Percentiles rank a stretch among this genome's conserved stretches.
Evolutionary conservation across 139 green algal species (phyloP).

Genomic region (Trebouxia sp.): DNA sequence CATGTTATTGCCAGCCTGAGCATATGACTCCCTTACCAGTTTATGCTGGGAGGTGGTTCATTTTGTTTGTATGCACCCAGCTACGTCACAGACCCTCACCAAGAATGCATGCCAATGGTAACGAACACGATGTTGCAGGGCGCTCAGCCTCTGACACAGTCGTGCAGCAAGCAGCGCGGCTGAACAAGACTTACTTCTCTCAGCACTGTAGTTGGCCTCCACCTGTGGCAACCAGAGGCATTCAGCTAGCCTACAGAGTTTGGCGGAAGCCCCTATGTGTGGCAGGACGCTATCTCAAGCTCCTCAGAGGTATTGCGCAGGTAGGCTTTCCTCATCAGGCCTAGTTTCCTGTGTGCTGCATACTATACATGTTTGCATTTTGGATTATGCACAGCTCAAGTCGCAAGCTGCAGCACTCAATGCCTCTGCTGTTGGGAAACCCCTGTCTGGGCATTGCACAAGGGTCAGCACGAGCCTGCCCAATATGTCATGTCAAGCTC

Average conservation of each 20-base stretch:
- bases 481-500: too few species aligned
- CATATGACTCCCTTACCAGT: neutral
- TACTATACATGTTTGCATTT: neutral
- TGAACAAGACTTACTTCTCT: neutral
- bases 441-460: too few species aligned
- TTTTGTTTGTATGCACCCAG: neutral
- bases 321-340: neutral
- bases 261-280: constrained; percentile 1
- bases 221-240: too few species aligned
- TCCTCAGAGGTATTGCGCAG: constrained; percentile 2
- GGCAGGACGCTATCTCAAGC: constrained; percentile 27
- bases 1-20: neutral
- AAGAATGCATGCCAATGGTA: too few species aligned
- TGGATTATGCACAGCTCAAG: neutral
- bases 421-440: too few species aligned
- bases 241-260: neutral
- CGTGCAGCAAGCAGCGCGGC: neutral
- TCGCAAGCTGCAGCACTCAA: neutral
- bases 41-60: neutral
- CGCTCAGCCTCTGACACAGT: constrained; percentile 8
- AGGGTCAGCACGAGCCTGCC: too few species aligned
- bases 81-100: too few species aligned
- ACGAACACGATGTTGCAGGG: too few species aligned
- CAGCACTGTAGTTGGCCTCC: neutral
- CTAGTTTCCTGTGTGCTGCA: neutral